phyloP scores from a whole-genome alignment of 352 stramenopile genomes.

The Pythium brassicae region DNA sequence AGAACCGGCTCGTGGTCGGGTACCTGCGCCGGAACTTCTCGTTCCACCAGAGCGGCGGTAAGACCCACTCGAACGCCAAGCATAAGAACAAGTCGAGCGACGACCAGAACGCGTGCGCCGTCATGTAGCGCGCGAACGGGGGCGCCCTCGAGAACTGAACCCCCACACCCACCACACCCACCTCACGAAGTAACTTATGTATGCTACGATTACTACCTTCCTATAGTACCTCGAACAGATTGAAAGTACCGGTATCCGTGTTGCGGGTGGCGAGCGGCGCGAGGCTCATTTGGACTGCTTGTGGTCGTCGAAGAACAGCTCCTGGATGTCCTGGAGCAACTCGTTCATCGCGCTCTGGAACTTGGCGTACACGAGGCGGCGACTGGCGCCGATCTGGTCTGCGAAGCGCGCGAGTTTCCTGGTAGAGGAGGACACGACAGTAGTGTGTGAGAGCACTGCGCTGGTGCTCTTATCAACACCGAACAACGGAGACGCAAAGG shows the following conservation, averaged over 20 bases:
- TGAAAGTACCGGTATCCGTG: too few relatives aligned
- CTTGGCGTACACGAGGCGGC: constrained; percentile 52
- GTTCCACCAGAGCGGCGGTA: constrained; percentile 40
- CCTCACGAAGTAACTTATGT: constrained; percentile 11
- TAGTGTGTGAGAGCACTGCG: neutral
- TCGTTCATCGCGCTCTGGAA: constrained; percentile 75
- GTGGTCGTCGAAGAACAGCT: constrained; percentile 45
- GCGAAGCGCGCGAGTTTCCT: constrained; percentile 82
- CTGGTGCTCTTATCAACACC: too few relatives aligned
- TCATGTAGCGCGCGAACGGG: constrained; percentile 43
- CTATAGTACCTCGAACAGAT: too few relatives aligned
- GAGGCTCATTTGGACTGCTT: constrained; percentile 29
- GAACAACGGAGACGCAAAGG: neutral
- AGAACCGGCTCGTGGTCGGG: constrained; percentile 67
- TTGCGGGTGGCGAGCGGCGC: too few relatives aligned
- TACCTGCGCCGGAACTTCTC: constrained; percentile 84
- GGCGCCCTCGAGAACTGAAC: neutral
- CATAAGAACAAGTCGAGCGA: constrained; percentile 21
- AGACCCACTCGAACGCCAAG: constrained; percentile 13
- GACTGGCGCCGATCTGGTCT: constrained; percentile 62
- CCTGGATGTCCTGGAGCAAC: constrained; percentile 67
- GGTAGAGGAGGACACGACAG: constrained; percentile 4
- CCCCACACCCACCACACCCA: too few relatives aligned
- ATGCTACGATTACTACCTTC: constrained; percentile 1
- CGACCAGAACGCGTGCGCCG: constrained; percentile 51